Percentiles rank a stretch among this genome's conserved stretches.
These are phyloP conservation scores for Peniophora sp. DNA, from an alignment of 1,284 basidiomycete genomes.

Conservation along the genomic window DNA sequence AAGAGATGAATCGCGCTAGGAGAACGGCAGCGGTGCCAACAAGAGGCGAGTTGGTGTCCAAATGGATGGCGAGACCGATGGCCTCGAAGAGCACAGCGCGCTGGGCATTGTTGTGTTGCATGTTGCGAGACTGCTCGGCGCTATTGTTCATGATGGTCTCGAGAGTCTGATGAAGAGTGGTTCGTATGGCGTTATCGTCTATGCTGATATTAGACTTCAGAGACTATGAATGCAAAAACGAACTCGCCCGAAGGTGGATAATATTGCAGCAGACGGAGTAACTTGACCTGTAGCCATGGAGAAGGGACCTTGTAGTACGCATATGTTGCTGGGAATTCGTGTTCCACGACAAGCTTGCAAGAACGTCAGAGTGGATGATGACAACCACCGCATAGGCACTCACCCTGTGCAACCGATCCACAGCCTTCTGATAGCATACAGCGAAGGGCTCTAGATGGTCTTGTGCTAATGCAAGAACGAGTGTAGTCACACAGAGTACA, in stretches of 20 bases:
- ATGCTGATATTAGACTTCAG: constrained; percentile 7
- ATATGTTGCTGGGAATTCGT: constrained; percentile 84
- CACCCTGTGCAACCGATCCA: constrained; percentile 82
- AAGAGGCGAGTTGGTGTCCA: constrained; percentile 87
- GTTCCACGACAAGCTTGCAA: constrained; percentile 78
- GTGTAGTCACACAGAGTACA: constrained; percentile 85
- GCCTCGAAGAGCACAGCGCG: constrained; percentile 98
- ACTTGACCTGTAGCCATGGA: constrained; percentile 97
- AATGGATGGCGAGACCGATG: constrained; percentile 93
- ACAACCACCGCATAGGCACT: constrained; percentile 17
- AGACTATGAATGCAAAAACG: neutral
- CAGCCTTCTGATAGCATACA: constrained; percentile 91
- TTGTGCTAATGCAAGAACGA: constrained; percentile 94
- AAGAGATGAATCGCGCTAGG: constrained; percentile 92
- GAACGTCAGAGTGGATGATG: constrained; percentile 10
- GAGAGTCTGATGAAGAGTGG: constrained; percentile 77
- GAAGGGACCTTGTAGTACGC: constrained; percentile 97
- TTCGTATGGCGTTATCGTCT: constrained; percentile 81
- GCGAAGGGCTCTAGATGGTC: constrained; percentile 86
- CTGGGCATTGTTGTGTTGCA: constrained; percentile 98
- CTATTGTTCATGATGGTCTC: constrained; percentile 91
- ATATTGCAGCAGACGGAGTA: constrained; percentile 89
- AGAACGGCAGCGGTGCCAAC: constrained; percentile 89
- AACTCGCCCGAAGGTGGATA: constrained; percentile 84
- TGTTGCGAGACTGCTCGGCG: constrained; percentile 87